A percentile compares a stretch with the other conserved stretches of the same genome.
Evolutionary conservation across 1,284 basidiomycete genomes (phyloP).

Genomic region (Neotropicomus parvogracilis): DNA sequence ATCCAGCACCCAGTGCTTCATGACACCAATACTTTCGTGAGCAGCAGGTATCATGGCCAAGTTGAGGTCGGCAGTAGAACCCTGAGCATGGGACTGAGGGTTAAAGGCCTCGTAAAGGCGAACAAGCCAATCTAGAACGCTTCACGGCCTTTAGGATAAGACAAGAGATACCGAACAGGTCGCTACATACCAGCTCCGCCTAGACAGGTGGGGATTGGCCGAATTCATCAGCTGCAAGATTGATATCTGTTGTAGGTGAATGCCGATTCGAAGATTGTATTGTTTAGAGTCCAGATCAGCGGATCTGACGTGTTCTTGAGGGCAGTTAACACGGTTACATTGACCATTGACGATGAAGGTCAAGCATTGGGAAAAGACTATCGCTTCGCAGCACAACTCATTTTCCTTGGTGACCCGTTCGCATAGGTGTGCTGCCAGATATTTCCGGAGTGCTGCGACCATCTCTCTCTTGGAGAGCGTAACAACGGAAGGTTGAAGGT

Average conservation of each 20-base stretch:
- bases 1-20: slow-evolving; percentile 41
- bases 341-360: slow-evolving; percentile 29
- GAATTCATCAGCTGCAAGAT: slow-evolving; percentile 38
- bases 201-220: slow-evolving; percentile 9
- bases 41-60: slow-evolving; percentile 37
- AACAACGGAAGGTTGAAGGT: background rate
- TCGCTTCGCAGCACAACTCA: slow-evolving; percentile 28
- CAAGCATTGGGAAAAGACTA: slow-evolving; percentile 42
- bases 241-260: slow-evolving; percentile 47
- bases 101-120: slow-evolving; percentile 40
- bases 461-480: slow-evolving; percentile 11
- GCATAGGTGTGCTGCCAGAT: slow-evolving; percentile 30
- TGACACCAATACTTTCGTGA: slow-evolving; percentile 32
- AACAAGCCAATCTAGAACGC: slow-evolving; percentile 32
- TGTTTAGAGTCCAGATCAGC: slow-evolving; percentile 26
- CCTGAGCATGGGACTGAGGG: slow-evolving; percentile 38
- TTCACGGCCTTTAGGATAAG: background rate
- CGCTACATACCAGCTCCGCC: slow-evolving; percentile 21
- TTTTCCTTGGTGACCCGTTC: slow-evolving; percentile 37
- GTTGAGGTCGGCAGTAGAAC: slow-evolving; percentile 35
- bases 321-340: slow-evolving; percentile 40
- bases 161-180: no score
- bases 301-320: slow-evolving; percentile 35
- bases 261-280: slow-evolving; percentile 40
- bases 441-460: slow-evolving; percentile 14